Evolutionary conservation across 805 yeast species (phyloP), one percentile per base, ranked within the genome.

Genomic region (Sugiyamaella qingdaonensis): DNA sequence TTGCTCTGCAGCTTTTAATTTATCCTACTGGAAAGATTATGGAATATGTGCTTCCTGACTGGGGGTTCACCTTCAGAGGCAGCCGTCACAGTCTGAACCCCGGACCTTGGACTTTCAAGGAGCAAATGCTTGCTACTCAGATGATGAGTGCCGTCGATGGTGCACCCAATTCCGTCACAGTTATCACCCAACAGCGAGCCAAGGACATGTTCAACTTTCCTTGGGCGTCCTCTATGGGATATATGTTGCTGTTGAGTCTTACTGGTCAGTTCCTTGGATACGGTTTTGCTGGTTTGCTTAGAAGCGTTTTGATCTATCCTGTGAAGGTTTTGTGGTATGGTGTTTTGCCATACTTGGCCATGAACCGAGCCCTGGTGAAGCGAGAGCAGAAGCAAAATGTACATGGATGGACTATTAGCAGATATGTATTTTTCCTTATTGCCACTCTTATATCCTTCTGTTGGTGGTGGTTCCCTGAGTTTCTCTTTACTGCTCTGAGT

Each of bases 401-500:
- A 19, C 74, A 80, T 56, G 87, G 88, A 4, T 84, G 89, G 89
- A 73, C 65, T 32, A 73, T 83, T 42, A 69, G 80, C 8, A 74
- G 85, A 56, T 78, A 76, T 58, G 67, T 64, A 48, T 78, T 80
- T 62, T 82, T 84, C 66, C 61, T 74, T 27, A 50, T 70, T 43
- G 72, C 72, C 2, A 69, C 78, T 52, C 49, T 61, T 14, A 64
- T 64, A 14, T 67, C 76, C 35, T 82, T 83, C 60, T 55, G 73
- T 10, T 84, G 82, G 78, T 80, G 78, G 63, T 84, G 86, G 83
- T 69, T 85, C 58, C 88, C 91, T 11, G 84, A 82, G 50, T 85
- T 73, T 64, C 71, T 86, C 16, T 83, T 83, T 69, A 71, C 73
- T 24, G 87, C 82, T 1, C 74, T 86, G 49, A 75, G 83, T 1